Percentiles rank a stretch among this genome's conserved stretches.
Conservation (phyloP, 2,329 filamentous ascomycete species). For the Paramyrothecium sp. region DNA sequence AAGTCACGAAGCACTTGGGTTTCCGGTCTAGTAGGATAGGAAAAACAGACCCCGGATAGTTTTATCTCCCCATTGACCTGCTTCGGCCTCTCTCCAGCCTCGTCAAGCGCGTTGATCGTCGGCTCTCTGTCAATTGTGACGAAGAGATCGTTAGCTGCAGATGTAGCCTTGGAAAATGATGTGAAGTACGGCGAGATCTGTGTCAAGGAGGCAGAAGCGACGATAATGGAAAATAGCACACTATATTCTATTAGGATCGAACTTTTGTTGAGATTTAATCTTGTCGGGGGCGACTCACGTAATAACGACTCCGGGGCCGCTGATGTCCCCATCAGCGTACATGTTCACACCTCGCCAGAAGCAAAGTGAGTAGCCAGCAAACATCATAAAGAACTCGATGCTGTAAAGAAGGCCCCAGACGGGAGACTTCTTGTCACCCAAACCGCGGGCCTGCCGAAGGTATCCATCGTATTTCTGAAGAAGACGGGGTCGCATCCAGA, state of each 20-base stretch:
- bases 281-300: constrained; percentile 20
- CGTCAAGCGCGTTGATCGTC: constrained; percentile 18
- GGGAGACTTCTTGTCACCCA: neutral
- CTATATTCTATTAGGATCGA: constrained; percentile 9
- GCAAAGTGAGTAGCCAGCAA: constrained; percentile 33
- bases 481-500: constrained; percentile 31
- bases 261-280: constrained; percentile 6
- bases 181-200: constrained; percentile 14
- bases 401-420: constrained; percentile 18
- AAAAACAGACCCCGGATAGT: constrained; percentile 27
- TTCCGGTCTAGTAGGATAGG: constrained; percentile 33
- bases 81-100: constrained; percentile 9
- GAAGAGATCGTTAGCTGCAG: constrained; percentile 19
- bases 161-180: constrained; percentile 14
- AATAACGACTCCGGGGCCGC: too few species aligned
- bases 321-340: neutral
- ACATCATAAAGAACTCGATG: constrained; percentile 31
- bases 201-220: constrained; percentile 16
- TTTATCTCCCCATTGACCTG: constrained; percentile 17
- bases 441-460: constrained; percentile 14
- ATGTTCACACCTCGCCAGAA: constrained; percentile 40
- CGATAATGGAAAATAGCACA: constrained; percentile 21
- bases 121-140: constrained; percentile 20
- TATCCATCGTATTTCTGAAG: constrained; percentile 30
- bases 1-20: constrained; percentile 29